A percentile compares a stretch with the other conserved stretches of the same genome.
Evolutionary conservation across 2,329 filamentous ascomycete genomes (phyloP).

Genomic region (Didymosphaeria variabile): DNA sequence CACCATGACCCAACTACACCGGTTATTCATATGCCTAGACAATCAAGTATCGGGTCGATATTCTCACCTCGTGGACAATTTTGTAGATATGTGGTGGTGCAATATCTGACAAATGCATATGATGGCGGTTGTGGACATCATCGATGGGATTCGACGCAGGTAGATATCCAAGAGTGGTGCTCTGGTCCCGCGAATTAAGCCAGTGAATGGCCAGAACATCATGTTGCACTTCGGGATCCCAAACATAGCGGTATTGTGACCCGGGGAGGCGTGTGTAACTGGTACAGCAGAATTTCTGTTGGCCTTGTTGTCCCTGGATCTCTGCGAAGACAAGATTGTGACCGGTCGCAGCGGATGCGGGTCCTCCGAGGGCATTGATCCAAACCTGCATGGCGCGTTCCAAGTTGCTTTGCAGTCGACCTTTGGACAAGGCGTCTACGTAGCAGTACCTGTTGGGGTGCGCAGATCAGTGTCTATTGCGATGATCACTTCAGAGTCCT

Average conservation of each 20-base stretch:
- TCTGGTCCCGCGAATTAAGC: not conserved
- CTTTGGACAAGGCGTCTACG: not conserved
- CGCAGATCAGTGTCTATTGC: too few species aligned
- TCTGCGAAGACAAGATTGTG: slow-evolving; percentile 1
- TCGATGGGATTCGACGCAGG: not conserved
- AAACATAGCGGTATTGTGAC: not conserved
- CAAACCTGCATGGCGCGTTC: not conserved
- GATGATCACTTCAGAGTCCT: too few species aligned
- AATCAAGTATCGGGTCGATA: not conserved
- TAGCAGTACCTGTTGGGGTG: not conserved
- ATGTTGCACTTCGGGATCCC: not conserved
- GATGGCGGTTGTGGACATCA: not conserved
- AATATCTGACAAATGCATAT: not conserved
- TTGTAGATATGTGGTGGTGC: not conserved
- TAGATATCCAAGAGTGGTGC: not conserved
- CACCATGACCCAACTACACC: not conserved
- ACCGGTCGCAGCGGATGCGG: not conserved
- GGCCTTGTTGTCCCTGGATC: not conserved
- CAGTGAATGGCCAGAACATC: not conserved
- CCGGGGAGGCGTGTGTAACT: not conserved
- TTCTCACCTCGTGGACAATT: not conserved
- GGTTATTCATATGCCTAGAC: not conserved
- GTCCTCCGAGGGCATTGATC: not conserved
- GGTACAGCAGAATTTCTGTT: not conserved
- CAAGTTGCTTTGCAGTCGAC: not conserved